Percentiles rank a stretch among this genome's conserved stretches.
These are phyloP conservation scores for Euryodendron excelsum DNA, from an alignment of 148 eudicot genomes.

Conservation along the genomic window DNA sequence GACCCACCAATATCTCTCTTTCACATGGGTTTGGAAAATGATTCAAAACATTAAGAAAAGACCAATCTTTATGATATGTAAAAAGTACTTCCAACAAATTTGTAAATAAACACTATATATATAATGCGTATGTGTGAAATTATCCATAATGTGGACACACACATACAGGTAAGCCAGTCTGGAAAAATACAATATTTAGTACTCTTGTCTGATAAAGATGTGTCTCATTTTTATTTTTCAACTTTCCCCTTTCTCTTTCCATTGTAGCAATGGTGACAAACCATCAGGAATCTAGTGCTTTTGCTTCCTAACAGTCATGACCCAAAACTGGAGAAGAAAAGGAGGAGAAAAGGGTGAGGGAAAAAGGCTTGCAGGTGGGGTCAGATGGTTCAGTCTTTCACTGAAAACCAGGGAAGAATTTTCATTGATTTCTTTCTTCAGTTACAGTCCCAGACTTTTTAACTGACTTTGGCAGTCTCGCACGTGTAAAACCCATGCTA, in stretches of 20 bases:
- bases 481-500: constrained; percentile 42
- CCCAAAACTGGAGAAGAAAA: constrained; percentile 30
- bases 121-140: background rate
- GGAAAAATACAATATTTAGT: constrained; percentile 31
- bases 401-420: constrained; percentile 53
- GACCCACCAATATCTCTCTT: background rate
- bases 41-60: background rate
- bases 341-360: constrained; percentile 16
- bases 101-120: background rate
- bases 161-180: constrained; percentile 17
- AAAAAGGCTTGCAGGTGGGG: constrained; percentile 28
- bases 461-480: constrained; percentile 49
- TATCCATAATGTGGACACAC: background rate
- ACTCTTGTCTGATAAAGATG: constrained; percentile 20
- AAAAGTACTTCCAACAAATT: background rate
- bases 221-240: constrained; percentile 1
- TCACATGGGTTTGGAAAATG: no score
- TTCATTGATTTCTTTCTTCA: constrained; percentile 24
- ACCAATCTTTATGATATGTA: background rate
- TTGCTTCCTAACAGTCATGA: constrained; percentile 29
- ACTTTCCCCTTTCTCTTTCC: constrained; percentile 1
- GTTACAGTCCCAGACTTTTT: constrained; percentile 33
- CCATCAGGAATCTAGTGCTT: constrained; percentile 48
- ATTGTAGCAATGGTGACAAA: constrained; percentile 38
- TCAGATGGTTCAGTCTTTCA: constrained; percentile 33